Base-by-base conservation (phyloP, 2,329 filamentous ascomycete genomes). In the Hortaea sp. region DNA sequence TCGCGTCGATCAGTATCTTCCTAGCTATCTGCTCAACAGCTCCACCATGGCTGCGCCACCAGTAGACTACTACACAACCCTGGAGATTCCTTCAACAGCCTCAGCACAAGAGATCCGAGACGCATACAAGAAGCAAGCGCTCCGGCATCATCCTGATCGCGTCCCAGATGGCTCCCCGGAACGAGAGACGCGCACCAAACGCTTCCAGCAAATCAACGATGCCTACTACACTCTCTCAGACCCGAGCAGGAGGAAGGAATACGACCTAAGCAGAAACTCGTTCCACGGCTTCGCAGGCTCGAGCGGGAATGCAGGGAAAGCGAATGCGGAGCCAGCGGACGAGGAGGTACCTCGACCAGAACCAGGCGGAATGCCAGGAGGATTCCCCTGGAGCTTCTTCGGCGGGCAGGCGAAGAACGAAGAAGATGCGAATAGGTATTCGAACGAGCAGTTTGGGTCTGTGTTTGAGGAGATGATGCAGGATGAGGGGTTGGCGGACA, bases 151-250 rank as follows among this genome's bases (percentile, higher is more conserved):
- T 65, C 90, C 90, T 1, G 92, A 98, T 65, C 85, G 92, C 49
- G 88, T 98, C 37, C 76, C 88, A 29, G 70, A 78, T 54, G 81
- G 88, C 67, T 90, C 88, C 5, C 87, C 89, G 34, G 88, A 97
- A 57, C 86, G 90, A 53, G 67, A 79, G 20, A 67, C 78, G 9
- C 85, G 89, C 60, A 98, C 92, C 5, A 85, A 85, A 61, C 83
- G 83, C 63, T 95, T 95, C 71, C 88, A 95, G 66, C 79, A 85
- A 54, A 85, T 95, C 60, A 94, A 94, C 69, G 88, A 94, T 62
- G 88, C 88, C 52, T 95, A 94, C 73, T 94, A 87, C 66, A 89
- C 86, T 0, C 81, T 97, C 29, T 94, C 86, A 0, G 89, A 97
- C 63, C 63, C 82, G 6, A 69, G 73, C 0, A 79, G 90, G 29